Base-by-base conservation (phyloP, 2,329 filamentous ascomycete genomes). In the Pseudogymnoascus sp. region DNA sequence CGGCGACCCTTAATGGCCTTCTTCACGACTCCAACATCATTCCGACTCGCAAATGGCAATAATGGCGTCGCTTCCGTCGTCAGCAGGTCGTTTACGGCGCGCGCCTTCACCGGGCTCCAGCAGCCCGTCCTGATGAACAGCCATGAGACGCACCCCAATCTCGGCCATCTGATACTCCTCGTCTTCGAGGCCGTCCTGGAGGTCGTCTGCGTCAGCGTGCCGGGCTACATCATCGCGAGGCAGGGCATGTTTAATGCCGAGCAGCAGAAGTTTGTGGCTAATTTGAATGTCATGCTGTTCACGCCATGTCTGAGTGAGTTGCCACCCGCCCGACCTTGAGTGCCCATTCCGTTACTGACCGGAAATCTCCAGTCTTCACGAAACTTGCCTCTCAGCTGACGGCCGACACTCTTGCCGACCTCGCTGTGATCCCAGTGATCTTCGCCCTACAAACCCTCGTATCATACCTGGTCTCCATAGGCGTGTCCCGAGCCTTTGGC, bases 151-250 rank as follows among this genome's bases (percentile, higher is more conserved):
- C 71, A 83, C 68, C 80, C 81, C 3, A 73, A 78, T 10, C 75
- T 84, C 64, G 74, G 76, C 17, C 77, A 73, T 64, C 65, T 74
- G 2, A 65, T 73, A 9, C 65, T 74, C 3, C 66, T 74, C 53
- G 93, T 97, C 69, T 96, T 96, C 72, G 93, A 96, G 77, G 95
- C 95, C 10, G 93, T 97, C 28, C 81, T 97, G 72, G 92, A 97
- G 74, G 93, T 97, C 23, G 89, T 99, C 60, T 97, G 93, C 74
- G 93, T 99, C 74, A 93, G 90, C 75, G 78, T 97, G 69, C 95
- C 95, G 0, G 95, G 95, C 28, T 99, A 97, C 77, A 88, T 99
- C 67, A 87, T 97, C 62, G 95, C 95, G 11, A 82, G 89, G 40
- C 82, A 91, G 70, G 95, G 95, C 74, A 90, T 96, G 78, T 97